Base-by-base conservation (phyloP, 2,329 filamentous ascomycete species). In the Pseudopyricularia cyperi region DNA sequence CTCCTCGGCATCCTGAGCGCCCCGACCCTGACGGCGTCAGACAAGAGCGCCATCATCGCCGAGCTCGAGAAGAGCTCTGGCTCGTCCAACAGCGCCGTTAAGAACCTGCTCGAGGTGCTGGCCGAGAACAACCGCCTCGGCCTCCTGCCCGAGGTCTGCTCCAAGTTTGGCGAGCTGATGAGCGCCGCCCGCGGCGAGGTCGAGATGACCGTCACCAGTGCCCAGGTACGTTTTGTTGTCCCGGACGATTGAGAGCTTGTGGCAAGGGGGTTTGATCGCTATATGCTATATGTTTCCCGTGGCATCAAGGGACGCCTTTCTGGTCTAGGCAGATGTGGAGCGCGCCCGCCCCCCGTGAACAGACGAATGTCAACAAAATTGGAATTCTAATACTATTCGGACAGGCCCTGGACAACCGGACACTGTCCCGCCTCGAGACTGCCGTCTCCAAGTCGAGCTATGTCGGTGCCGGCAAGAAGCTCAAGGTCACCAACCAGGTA, bases 61-160 rank as follows among this genome's bases (percentile, higher is more conserved):
- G 91, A 97, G 79, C 82, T 98, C 61, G 77, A 85, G 71, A 95
- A 95, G 82, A 79, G 83, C 66, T 75, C 85, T 58, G 71, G 72
- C 60, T 68, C 72, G 58, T 78, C 83, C 68, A 88, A 87, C 66
- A 82, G 87, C 66, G 88, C 90, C 57, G 75, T 97, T 70, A 89
- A 93, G 83, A 94, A 96, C 80, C 90, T 98, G 77, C 80, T 98
- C 62, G 67, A 75, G 53, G 87, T 91, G 53, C 80, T 98, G 54
- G 91, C 93, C 60, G 88, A 93, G 75, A 95, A 98, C 83, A 98
- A 98, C 82, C 82, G 93, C 61, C 77, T 98, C 60, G 82, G 83
- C 58, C 75, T 93, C 57, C 79, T 98, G 57, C 77, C 84, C 69
- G 83, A 84, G 61, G 85, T 97, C 57, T 83, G 82, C 67, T 80